Evolutionary conservation across 192 early-diverging fungal species (phyloP).

Genomic region (Backusella westeae): DNA sequence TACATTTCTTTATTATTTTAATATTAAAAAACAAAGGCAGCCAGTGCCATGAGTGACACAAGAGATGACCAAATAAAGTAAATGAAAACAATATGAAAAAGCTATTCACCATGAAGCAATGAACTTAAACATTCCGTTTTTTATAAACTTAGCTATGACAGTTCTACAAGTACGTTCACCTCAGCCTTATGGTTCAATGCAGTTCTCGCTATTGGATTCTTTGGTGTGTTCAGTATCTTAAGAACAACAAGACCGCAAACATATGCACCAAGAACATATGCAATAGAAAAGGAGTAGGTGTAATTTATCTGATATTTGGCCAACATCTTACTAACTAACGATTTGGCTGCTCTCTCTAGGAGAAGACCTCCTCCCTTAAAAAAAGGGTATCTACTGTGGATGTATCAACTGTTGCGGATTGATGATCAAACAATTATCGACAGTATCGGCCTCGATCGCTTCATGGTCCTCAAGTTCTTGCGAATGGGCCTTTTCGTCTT

Average conservation of each 20-base stretch:
- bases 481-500: conserved; percentile 68
- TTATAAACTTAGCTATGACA: conserved; percentile 20
- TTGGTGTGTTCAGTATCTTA: conserved; percentile 63
- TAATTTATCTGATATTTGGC: background rate
- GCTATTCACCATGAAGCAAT: background rate
- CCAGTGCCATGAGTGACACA: background rate
- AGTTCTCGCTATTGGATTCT: conserved; percentile 46
- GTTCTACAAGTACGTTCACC: conserved; percentile 62
- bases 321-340: background rate
- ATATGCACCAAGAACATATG: conserved; percentile 71
- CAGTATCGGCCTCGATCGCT: conserved; percentile 70
- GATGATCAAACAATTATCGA: conserved; percentile 54
- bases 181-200: conserved; percentile 72
- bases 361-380: conserved; percentile 53
- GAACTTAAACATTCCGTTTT: background rate
- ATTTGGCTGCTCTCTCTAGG: conserved; percentile 23
- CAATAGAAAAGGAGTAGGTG: conserved; percentile 52
- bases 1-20: background rate
- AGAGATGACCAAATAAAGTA: conserved; percentile 10
- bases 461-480: conserved; percentile 75
- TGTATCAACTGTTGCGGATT: conserved; percentile 50
- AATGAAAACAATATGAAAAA: background rate
- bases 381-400: conserved; percentile 56
- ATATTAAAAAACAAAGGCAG: background rate
- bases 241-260: conserved; percentile 62